Percentiles rank a stretch among this genome's conserved stretches.
Conservation (phyloP, 345 rosid genomes). For the Clausena lansium region DNA sequence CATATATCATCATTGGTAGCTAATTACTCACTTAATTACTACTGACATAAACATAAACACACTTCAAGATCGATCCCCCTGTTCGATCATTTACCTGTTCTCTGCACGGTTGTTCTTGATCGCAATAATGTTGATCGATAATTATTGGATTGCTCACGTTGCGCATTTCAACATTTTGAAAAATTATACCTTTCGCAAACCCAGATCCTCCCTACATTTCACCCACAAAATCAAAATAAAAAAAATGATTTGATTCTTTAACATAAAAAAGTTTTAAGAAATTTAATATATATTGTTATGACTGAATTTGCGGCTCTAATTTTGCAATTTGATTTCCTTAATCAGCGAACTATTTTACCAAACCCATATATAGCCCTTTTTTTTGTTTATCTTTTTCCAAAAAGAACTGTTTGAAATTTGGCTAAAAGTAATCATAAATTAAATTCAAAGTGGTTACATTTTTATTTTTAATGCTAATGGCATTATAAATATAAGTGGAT, state of each 20-base stretch:
- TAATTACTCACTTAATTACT: too few relatives aligned
- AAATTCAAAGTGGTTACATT: background rate
- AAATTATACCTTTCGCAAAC: conserved; percentile 59
- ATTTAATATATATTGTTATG: background rate
- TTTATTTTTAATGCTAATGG: background rate
- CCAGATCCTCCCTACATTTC: conserved; percentile 75
- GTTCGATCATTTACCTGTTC: conserved; percentile 52
- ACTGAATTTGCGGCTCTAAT: conserved; percentile 15
- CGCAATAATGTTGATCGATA: conserved; percentile 83
- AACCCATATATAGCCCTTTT: background rate
- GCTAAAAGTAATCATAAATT: background rate
- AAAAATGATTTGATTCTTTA: background rate
- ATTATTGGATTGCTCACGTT: conserved; percentile 84
- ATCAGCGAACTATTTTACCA: background rate
- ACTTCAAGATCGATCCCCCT: background rate
- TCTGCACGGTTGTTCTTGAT: conserved; percentile 45
- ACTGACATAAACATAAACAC: too few relatives aligned
- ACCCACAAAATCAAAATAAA: background rate
- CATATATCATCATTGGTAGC: background rate
- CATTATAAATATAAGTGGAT: background rate
- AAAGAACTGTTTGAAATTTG: background rate
- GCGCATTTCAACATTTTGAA: conserved; percentile 55
- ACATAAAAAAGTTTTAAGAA: background rate
- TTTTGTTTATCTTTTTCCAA: background rate
- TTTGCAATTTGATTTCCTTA: background rate